Base-by-base conservation (phyloP, 345 rosid species). In the Citrus inodora region DNA sequence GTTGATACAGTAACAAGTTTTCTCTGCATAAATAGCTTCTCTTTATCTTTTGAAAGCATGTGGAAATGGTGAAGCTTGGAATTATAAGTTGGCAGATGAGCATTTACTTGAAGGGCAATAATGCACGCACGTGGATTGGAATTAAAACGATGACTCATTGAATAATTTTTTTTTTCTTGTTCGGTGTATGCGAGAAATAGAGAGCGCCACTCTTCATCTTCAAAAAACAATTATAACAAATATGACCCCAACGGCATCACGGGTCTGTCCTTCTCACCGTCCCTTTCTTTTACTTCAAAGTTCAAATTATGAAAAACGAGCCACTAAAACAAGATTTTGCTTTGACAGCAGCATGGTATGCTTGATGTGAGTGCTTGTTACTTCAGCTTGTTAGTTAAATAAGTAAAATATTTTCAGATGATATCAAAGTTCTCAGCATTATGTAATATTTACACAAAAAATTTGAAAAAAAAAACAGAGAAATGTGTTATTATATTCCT, bases 61-160 rank as follows among this genome's bases (percentile, higher is more conserved):
- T 51, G 66, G 70, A 55, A 62, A 63, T 75, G 55, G 73, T 38
- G 59, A 66, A 27, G 35, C 35, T 56, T 74, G 55, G 40, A 7
- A 33, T 67, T 48, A 24, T 46, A 67, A 35, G 71, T 46, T 56
- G 28, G 80, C 64, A 67, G 70, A 58, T 17, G 71, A 69, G 53
- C 28, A 60, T 76, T 30, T 80, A 60, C 82, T 75, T 72, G 76
- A 76, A 76, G 40, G 33, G 38, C 76, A 79, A 83, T 79, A 67
- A 83, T 76, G 78, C 16, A 30, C 78, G 71, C 80, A 83, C 78
- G 80, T 79, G 85, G 76, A 70, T 60, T 25, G n/a, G n/a, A 80
- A 70, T 32, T 21, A 11, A 8, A 6, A 19, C 1, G 13, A 40
- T 21, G 27, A 22, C 42, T 28, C 24, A 40, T 27, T 27, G 0